Evolutionary conservation across 2,329 filamentous ascomycete genomes (phyloP).

Genomic region (Alternaria burnsii): DNA sequence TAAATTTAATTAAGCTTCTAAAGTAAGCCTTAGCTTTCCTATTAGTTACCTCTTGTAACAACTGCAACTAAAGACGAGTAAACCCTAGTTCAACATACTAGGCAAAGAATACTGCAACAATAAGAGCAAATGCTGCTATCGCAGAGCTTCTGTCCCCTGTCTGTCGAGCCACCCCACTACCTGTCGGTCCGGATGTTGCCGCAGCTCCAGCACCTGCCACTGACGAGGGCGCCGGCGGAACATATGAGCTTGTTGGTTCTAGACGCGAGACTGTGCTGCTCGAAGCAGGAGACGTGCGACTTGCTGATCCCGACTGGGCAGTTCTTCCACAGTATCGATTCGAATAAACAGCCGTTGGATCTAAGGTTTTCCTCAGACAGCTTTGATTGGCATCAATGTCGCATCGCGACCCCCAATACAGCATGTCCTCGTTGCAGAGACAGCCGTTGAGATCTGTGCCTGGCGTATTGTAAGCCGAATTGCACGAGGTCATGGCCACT

Average conservation of each 20-base stretch:
- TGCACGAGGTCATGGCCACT: not conserved
- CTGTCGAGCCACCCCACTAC: not conserved
- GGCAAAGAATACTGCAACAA: not conserved
- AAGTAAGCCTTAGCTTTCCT: too few species aligned
- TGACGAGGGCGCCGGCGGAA: not conserved
- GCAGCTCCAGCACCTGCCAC: not conserved
- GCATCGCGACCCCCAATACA: not conserved
- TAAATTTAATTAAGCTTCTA: too few species aligned
- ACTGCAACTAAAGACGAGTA: not conserved
- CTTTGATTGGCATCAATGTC: not conserved
- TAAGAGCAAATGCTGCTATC: not conserved
- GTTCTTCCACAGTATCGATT: not conserved
- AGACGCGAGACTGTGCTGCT: not conserved
- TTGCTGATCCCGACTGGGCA: not conserved
- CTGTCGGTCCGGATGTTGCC: not conserved
- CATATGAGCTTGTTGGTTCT: not conserved
- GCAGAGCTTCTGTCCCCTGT: not conserved
- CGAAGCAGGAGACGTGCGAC: not conserved
- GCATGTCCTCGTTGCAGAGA: not conserved
- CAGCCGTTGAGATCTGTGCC: not conserved
- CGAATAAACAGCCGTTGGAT: not conserved
- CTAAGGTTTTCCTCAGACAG: not conserved
- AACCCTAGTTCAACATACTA: not conserved
- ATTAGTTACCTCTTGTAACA: too few species aligned
- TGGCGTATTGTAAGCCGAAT: not conserved